Conservation (phyloP, 139 green algal genomes). For the Closterium sp. region DNA sequence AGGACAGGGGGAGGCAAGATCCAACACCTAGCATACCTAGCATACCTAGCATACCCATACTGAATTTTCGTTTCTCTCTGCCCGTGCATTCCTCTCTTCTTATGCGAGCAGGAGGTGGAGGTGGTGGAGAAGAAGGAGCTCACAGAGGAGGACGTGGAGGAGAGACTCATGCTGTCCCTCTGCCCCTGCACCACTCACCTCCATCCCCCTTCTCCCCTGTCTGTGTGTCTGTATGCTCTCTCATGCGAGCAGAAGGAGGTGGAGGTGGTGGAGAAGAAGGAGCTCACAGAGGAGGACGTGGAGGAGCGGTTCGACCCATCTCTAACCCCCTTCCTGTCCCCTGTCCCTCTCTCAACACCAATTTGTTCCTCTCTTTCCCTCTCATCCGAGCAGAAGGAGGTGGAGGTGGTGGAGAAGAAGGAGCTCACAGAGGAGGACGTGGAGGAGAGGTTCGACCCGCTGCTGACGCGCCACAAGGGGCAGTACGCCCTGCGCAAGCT, state of each 20-base stretch:
- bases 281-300: conserved; percentile 40
- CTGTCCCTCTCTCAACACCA: too few species aligned
- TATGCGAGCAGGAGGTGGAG: not conserved
- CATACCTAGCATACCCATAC: too few species aligned
- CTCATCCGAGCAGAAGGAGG: not conserved
- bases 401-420: conserved; percentile 51
- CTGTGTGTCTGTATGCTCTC: too few species aligned
- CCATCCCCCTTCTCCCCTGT: not conserved
- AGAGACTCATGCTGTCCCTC: conserved; percentile 61
- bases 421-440: conserved; percentile 48
- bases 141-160: conserved; percentile 20
- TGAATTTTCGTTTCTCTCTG: too few species aligned
- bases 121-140: conserved; percentile 55
- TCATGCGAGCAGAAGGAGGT: not conserved
- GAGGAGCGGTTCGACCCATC: conserved; percentile 62
- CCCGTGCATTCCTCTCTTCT: too few species aligned
- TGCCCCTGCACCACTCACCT: conserved; percentile 70
- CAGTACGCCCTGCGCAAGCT: conserved; percentile 94
- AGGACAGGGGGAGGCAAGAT: too few species aligned
- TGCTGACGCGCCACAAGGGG: conserved; percentile 72
- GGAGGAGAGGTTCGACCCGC: conserved; percentile 63
- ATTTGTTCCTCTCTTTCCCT: too few species aligned
- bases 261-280: conserved; percentile 51
- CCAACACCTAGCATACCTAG: too few species aligned
- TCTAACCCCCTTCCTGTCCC: conserved; percentile 73